Evolutionary conservation across 345 rosid species (phyloP), one percentile per base, ranked within the genome.

Genomic region (Pseudoturritis turrita): DNA sequence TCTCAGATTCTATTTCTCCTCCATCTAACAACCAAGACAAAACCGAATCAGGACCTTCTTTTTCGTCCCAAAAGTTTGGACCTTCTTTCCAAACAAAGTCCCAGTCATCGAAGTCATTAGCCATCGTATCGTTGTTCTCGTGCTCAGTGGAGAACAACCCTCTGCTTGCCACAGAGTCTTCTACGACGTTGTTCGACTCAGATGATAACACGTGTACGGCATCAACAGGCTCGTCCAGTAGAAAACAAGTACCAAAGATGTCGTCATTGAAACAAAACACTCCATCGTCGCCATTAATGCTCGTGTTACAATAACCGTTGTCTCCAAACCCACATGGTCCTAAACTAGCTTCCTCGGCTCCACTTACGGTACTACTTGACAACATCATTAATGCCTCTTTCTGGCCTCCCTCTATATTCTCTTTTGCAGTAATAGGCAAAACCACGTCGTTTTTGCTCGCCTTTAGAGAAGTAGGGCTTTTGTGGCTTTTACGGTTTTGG

Each of bases 101-200:
- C 78, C 80, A 78, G 45, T 78, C 78, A 50, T 47, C 37, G 8
- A 60, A 74, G 6, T 63, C 40, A 10, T 62, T 40, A 25, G 37
- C 47, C 39, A 57, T 6, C 8, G 15, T 25, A 0, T 55, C 63
- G 10, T 19, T 8, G 10, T n/a, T 69, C 19, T 66, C 28, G 3
- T 26, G 19, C 25, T 18, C 29, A 13, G 13, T 10, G 1, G 31
- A n/a, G 7, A 23, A 9, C 17, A 33, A 9, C 17, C 25, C 52
- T 61, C 60, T 44, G 4, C 11, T 6, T 10, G 52, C 0, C 2
- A 3, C 60, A 40, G 60, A 18, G 52, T 49, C 43, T 71, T 50
- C 39, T 2, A 18, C 7, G 2, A 14, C 7, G 46, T 10, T 59
- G 60, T 29, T 55, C 4, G 39, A 41, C n/a, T 45, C 53, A 10